Conservation (phyloP, 2,329 filamentous ascomycete genomes). For the Aspergillus candidus region DNA sequence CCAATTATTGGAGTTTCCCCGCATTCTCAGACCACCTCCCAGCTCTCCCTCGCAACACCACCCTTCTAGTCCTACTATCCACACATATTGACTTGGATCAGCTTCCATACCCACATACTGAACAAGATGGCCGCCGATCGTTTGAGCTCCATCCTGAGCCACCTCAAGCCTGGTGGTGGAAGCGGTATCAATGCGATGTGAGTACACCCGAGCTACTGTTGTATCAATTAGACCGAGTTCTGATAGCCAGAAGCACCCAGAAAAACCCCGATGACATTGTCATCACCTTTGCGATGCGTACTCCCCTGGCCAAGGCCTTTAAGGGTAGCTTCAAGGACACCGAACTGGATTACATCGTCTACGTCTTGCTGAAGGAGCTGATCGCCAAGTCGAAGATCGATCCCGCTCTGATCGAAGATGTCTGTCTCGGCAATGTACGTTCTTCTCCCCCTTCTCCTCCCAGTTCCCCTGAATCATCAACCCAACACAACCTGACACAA, state of each 20-base stretch:
- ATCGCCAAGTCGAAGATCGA: slow-evolving; percentile 68
- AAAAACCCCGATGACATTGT: slow-evolving; percentile 96
- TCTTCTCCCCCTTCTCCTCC: slow-evolving; percentile 2
- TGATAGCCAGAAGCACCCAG: slow-evolving; percentile 59
- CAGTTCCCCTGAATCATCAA: slow-evolving; percentile 9
- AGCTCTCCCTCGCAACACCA: neutral
- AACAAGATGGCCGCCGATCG: slow-evolving; percentile 70
- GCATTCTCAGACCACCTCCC: neutral
- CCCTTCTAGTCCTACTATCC: neutral
- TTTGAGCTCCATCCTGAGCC: slow-evolving; percentile 79
- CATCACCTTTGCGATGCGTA: slow-evolving; percentile 86
- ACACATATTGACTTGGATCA: neutral
- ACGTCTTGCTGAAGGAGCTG: slow-evolving; percentile 73
- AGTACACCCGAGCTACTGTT: slow-evolving; percentile 32
- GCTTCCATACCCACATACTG: neutral
- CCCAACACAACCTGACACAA: slow-evolving; percentile 1
- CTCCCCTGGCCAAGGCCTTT: slow-evolving; percentile 76
- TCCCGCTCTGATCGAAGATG: slow-evolving; percentile 76
- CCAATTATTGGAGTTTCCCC: neutral
- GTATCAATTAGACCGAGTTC: neutral
- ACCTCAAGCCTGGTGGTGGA: slow-evolving; percentile 64
- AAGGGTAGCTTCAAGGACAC: slow-evolving; percentile 98
- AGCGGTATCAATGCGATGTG: slow-evolving; percentile 72
- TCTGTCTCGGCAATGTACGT: slow-evolving; percentile 82
- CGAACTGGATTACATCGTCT: slow-evolving; percentile 76